phyloP scores from a whole-genome alignment of 495 filamentous ascomycete genomes.

The Aspergillus taichungensis region DNA sequence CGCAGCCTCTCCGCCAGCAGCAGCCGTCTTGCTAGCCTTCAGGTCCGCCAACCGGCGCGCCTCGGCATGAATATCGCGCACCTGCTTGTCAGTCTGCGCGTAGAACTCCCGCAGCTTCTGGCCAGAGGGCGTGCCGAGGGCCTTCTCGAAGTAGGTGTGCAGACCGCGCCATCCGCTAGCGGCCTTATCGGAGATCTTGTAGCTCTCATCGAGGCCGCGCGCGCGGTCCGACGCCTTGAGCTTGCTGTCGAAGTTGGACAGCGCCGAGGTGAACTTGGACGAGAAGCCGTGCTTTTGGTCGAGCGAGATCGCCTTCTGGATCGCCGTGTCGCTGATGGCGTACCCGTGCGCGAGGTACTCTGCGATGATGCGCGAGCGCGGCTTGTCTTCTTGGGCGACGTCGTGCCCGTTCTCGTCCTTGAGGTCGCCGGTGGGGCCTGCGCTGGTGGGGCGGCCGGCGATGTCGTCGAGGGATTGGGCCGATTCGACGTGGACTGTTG shows the following conservation, averaged over 20 bases:
- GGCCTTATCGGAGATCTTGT: constrained; percentile 62
- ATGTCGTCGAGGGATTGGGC: constrained; percentile 57
- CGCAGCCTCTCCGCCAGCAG: constrained; percentile 12
- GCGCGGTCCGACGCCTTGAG: constrained; percentile 74
- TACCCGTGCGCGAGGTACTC: constrained; percentile 97
- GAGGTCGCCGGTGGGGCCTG: constrained; percentile 36
- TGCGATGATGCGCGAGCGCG: constrained; percentile 80
- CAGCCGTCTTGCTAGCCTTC: constrained; percentile 59
- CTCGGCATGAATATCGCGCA: constrained; percentile 86
- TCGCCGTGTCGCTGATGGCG: constrained; percentile 69
- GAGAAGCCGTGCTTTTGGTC: constrained; percentile 88
- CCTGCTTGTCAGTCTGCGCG: constrained; percentile 67
- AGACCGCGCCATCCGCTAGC: constrained; percentile 56
- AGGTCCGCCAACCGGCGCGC: constrained; percentile 78
- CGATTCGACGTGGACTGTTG: constrained; percentile 67
- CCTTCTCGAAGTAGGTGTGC: constrained; percentile 85
- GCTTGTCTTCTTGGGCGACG: constrained; percentile 90
- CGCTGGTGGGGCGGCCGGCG: constrained; percentile 36
- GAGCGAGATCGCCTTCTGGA: constrained; percentile 76
- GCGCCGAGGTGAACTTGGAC: constrained; percentile 60
- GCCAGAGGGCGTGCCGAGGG: constrained; percentile 73
- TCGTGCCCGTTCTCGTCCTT: constrained; percentile 50
- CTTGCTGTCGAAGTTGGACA: constrained; percentile 70
- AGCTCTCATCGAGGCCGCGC: constrained; percentile 62
- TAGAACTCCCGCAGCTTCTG: constrained; percentile 83